Conservation (phyloP, 2,329 filamentous ascomycete species). For the Leptographium flavum region DNA sequence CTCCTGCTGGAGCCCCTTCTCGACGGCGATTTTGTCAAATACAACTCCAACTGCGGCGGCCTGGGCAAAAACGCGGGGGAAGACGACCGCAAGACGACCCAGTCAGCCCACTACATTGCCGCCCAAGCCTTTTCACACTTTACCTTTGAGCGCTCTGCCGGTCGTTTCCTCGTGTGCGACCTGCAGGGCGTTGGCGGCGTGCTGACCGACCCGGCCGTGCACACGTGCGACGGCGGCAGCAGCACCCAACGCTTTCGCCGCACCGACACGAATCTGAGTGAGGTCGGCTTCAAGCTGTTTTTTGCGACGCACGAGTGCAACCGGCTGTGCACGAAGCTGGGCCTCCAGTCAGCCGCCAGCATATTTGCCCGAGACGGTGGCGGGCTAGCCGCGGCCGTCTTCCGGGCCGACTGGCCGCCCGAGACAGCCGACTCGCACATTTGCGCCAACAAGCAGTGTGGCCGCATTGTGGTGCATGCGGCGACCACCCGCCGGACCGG, state of each 20-base stretch:
- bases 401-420: conserved; percentile 19
- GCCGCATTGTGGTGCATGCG: conserved; percentile 22
- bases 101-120: conserved; percentile 1
- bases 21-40: conserved; percentile 22
- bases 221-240: conserved; percentile 18
- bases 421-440: too few species aligned
- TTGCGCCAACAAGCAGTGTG: conserved; percentile 26
- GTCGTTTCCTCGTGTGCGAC: conserved; percentile 21
- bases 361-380: too few species aligned
- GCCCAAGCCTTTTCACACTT: conserved; percentile 28
- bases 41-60: conserved; percentile 21
- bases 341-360: conserved; percentile 14
- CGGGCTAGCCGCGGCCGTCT: too few species aligned
- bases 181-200: conserved; percentile 22
- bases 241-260: conserved; percentile 22
- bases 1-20: conserved; percentile 23
- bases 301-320: conserved; percentile 22
- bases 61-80: conserved; percentile 15
- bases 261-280: conserved; percentile 18
- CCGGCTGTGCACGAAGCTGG: conserved; percentile 16
- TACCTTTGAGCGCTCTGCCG: conserved; percentile 24
- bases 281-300: conserved; percentile 24
- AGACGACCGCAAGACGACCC: conserved; percentile 11
- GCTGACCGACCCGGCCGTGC: conserved; percentile 24
- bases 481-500: too few species aligned